Base-by-base conservation (phyloP, 2,329 filamentous ascomycete genomes). In the Fonsecaea nubica region DNA sequence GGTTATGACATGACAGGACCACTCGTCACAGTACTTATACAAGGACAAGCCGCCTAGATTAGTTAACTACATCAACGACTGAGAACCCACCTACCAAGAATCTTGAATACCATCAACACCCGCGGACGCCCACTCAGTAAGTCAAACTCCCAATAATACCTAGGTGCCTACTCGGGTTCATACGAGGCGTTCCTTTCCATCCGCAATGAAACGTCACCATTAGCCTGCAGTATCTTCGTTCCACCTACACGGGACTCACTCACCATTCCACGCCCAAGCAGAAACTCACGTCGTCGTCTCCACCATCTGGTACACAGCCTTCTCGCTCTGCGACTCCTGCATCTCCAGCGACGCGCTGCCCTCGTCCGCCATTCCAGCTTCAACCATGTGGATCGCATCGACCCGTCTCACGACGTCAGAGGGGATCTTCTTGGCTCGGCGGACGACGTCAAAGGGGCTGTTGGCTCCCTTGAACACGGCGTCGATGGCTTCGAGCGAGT, bases 391-490 rank as follows among this genome's bases (percentile, higher is more conserved):
- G 21, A 50, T 50, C 6, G 45, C 45, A 25, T 50, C 45, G 12
- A 25, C 45, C 8, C 45, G 18, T 30, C 45, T 18, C 45, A 50
- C 45, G 9, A 50, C 45, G 25, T 50, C 45, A 15, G 45, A 50
- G 18, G 45, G 45, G 45, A 50, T 18, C 3, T 50, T 50, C 45
- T 50, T 50, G 15, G 45, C 45, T 12, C 45, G 45, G 9, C 45
- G 45, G 45, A 50, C 45, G 15, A 50, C 45, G 10, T 50, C 45
- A 10, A 50, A 50, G 4, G 45, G 45, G 21, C 21, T 50, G 45
- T 4, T 25, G 45, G 45, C 45, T 10, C 45, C 45, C 45, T 50
- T 50, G 45, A 50, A 50, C 25, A 50, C 21, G 45, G 45, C 45
- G 10, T 50, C 45, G 45, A 50, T 50, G 10, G 45, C 45, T 18